Evolutionary conservation across 371 early-diverging fungal genomes (phyloP).

Genomic region (Mucor ambiguus): DNA sequence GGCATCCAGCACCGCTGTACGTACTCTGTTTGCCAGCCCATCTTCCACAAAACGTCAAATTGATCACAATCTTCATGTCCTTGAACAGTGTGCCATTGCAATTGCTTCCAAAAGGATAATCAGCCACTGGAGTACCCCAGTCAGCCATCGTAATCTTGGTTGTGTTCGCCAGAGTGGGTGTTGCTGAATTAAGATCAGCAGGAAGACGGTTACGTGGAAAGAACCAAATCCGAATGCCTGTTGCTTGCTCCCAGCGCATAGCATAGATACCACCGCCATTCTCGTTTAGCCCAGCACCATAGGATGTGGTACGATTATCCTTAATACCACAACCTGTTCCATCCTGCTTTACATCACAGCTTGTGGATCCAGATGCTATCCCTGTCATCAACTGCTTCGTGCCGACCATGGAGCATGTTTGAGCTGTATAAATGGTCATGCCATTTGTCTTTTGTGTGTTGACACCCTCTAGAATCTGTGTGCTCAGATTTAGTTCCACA

Average conservation of each 20-base stretch:
- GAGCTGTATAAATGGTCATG: conserved; percentile 20
- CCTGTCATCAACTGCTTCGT: not conserved
- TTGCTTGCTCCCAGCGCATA: conserved; percentile 23
- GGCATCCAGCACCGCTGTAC: conserved; percentile 14
- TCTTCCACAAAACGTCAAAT: conserved; percentile 27
- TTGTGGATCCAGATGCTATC: not conserved
- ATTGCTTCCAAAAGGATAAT: conserved; percentile 25
- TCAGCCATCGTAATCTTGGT: conserved; percentile 19
- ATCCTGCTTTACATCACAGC: conserved; percentile 15
- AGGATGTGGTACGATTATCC: conserved; percentile 14
- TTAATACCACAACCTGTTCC: conserved; percentile 29
- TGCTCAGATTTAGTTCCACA: too few species aligned
- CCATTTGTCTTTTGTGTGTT: conserved; percentile 27
- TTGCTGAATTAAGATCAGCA: conserved; percentile 22
- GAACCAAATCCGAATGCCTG: conserved; percentile 37
- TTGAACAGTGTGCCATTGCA: conserved; percentile 18
- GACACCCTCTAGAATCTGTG: conserved; percentile 30
- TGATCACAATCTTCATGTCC: conserved; percentile 15
- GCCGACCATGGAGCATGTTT: conserved; percentile 22
- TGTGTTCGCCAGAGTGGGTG: not conserved
- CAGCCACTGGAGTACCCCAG: conserved; percentile 35
- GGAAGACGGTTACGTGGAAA: conserved; percentile 35
- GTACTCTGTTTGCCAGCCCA: conserved; percentile 19
- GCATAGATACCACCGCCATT: conserved; percentile 45
- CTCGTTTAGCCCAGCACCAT: conserved; percentile 38